phyloP scores from a whole-genome alignment of 2,329 filamentous ascomycete species.

The Didymosphaeria variabile region DNA sequence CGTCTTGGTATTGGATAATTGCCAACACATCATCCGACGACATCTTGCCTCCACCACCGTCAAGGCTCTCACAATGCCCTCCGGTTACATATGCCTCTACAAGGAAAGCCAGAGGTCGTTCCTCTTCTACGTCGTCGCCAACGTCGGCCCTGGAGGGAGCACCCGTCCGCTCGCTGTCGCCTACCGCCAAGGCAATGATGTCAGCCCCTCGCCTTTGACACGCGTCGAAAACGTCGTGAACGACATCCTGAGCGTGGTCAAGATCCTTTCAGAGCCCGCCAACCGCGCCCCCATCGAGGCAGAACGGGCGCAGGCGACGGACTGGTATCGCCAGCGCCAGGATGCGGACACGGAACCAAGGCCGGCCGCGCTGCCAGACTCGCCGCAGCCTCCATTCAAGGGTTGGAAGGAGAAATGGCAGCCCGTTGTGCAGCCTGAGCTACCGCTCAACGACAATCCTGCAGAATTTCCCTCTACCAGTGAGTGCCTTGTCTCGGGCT shows the following conservation, averaged over 20 bases:
- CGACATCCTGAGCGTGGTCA: slow-evolving; percentile 17
- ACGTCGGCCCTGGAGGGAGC: slow-evolving; percentile 20
- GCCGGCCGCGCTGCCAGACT: slow-evolving; percentile 13
- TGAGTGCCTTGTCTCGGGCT: slow-evolving; percentile 15
- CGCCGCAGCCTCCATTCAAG: slow-evolving; percentile 16
- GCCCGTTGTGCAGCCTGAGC: slow-evolving; percentile 15
- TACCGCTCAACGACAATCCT: slow-evolving; percentile 12
- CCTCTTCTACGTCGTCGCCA: slow-evolving; percentile 21
- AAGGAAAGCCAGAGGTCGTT: slow-evolving; percentile 14
- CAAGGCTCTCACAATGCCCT: slow-evolving; percentile 14
- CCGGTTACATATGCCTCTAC: slow-evolving; percentile 16
- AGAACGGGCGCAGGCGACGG: slow-evolving; percentile 14
- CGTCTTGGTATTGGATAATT: too few species aligned
- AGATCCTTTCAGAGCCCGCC: slow-evolving; percentile 13
- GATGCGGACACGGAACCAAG: slow-evolving; percentile 16
- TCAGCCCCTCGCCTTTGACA: slow-evolving; percentile 1
- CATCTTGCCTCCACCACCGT: too few species aligned
- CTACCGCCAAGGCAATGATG: slow-evolving; percentile 22
- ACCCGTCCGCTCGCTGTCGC: slow-evolving; percentile 20
- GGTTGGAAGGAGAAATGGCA: slow-evolving; percentile 12
- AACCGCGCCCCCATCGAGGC: slow-evolving; percentile 13
- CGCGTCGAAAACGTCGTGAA: slow-evolving; percentile 14
- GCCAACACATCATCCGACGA: too few species aligned
- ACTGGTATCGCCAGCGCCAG: slow-evolving; percentile 18
- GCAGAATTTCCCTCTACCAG: slow-evolving; percentile 16